These are phyloP conservation scores for Gynochthodes officinalis DNA, from an alignment of 257 asterid genomes.

Conservation along the genomic window DNA sequence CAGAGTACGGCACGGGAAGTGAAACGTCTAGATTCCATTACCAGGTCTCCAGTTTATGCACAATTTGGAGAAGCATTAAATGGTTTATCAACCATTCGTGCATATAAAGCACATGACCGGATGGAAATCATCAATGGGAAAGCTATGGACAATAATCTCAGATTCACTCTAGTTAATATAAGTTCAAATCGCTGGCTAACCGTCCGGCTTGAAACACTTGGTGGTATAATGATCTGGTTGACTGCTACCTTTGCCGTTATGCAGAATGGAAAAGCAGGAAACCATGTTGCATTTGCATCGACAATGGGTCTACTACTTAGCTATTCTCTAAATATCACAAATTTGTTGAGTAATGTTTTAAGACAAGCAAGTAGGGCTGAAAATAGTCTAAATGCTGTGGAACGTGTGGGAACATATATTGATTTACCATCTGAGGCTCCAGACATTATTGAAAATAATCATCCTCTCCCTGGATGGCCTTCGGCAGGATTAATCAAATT, in stretches of 20 bases:
- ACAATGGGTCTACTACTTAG: conserved; percentile 94
- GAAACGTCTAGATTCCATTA: conserved; percentile 82
- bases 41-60: conserved; percentile 95
- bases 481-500: conserved; percentile 65
- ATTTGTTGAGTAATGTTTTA: conserved; percentile 66
- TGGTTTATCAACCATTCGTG: conserved; percentile 85
- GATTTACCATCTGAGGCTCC: conserved; percentile 84
- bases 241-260: conserved; percentile 91
- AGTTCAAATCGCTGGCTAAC: conserved; percentile 94
- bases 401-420: conserved; percentile 82
- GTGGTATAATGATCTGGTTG: conserved; percentile 93
- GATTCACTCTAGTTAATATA: conserved; percentile 81
- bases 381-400: conserved; percentile 87
- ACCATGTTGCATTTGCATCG: conserved; percentile 84
- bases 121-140: conserved; percentile 80
- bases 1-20: conserved; percentile 98
- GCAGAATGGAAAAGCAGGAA: conserved; percentile 79
- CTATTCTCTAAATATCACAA: conserved; percentile 78
- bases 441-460: conserved; percentile 50
- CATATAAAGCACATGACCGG: conserved; percentile 88
- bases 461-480: conserved; percentile 97
- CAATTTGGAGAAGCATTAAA: conserved; percentile 94
- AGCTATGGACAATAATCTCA: conserved; percentile 78
- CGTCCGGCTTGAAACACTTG: conserved; percentile 80
- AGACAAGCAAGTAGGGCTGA: conserved; percentile 90